phyloP scores from a whole-genome alignment of 768 basidiomycete genomes.

The Lactifluus hygrophoroides region DNA sequence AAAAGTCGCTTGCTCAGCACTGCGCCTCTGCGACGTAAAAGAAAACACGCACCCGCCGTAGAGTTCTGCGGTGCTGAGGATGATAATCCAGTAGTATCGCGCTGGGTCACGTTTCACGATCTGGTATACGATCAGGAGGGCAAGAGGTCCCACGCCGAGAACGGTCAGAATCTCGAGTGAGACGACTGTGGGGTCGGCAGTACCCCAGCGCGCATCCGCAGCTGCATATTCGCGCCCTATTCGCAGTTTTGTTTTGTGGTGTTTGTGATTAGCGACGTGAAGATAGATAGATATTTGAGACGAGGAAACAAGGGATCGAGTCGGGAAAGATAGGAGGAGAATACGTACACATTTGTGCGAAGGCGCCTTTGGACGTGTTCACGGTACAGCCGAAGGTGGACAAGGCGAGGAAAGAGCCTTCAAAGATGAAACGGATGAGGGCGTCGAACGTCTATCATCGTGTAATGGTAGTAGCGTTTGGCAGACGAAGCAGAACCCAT shows the following conservation, averaged over 20 bases:
- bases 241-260: neutral
- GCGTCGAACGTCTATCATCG: constrained; percentile 61
- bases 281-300: neutral
- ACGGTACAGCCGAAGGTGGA: constrained; percentile 69
- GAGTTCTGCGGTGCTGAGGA: constrained; percentile 65
- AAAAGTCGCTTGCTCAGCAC: too few relatives aligned
- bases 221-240: constrained; percentile 75
- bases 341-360: constrained; percentile 68
- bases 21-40: too few relatives aligned
- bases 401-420: constrained; percentile 73
- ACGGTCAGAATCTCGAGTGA: constrained; percentile 81
- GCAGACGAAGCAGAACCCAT: too few relatives aligned
- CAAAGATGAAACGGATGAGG: constrained; percentile 69
- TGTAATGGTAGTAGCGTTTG: too few relatives aligned
- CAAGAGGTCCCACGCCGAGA: constrained; percentile 65
- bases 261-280: neutral
- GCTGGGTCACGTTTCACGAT: constrained; percentile 57
- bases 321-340: neutral
- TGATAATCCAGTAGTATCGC: constrained; percentile 72
- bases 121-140: constrained; percentile 61
- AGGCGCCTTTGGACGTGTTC: constrained; percentile 54
- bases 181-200: constrained; percentile 69
- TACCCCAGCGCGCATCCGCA: constrained; percentile 78
- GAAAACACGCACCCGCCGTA: constrained; percentile 54
- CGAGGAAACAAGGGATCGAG: too few relatives aligned